These are phyloP conservation scores for Tricholoma furcatifolium DNA, from an alignment of 768 basidiomycete genomes.

Conservation along the genomic window DNA sequence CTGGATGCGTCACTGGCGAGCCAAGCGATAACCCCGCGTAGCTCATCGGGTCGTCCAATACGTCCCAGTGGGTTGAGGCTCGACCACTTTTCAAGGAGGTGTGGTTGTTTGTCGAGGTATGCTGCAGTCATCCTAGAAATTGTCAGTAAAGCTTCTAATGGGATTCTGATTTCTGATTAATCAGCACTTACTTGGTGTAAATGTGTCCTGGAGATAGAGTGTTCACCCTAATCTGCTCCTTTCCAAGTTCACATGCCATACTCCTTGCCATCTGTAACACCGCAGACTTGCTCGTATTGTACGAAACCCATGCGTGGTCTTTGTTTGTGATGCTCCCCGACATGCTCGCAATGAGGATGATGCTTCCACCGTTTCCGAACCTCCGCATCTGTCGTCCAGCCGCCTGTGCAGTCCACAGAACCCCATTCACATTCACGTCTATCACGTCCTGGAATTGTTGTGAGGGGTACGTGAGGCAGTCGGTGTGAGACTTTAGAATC, in stretches of 20 bases:
- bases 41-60: slow-evolving; percentile 69
- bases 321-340: slow-evolving; percentile 68
- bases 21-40: slow-evolving; percentile 72
- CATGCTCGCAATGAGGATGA: slow-evolving; percentile 53
- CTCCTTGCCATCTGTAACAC: slow-evolving; percentile 80
- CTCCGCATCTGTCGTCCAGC: slow-evolving; percentile 47
- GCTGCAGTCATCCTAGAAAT: slow-evolving; percentile 67
- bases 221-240: slow-evolving; percentile 68
- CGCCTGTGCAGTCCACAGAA: slow-evolving; percentile 49
- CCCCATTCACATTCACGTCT: slow-evolving; percentile 51
- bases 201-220: slow-evolving; percentile 76
- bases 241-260: slow-evolving; percentile 79
- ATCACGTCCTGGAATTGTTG: slow-evolving; percentile 62
- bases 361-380: slow-evolving; percentile 39
- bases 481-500: slow-evolving; percentile 55
- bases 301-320: slow-evolving; percentile 73
- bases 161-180: too few relatives aligned
- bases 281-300: slow-evolving; percentile 76
- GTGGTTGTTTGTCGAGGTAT: slow-evolving; percentile 63
- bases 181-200: slow-evolving; percentile 53
- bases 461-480: slow-evolving; percentile 66
- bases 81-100: slow-evolving; percentile 67
- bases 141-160: too few relatives aligned
- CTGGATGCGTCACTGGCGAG: slow-evolving; percentile 73
- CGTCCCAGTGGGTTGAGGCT: slow-evolving; percentile 67